Evolutionary conservation across 176 grass and related monocot species (phyloP), one percentile per base, ranked within the genome.

Genomic region (Alopecurus myosuroides): DNA sequence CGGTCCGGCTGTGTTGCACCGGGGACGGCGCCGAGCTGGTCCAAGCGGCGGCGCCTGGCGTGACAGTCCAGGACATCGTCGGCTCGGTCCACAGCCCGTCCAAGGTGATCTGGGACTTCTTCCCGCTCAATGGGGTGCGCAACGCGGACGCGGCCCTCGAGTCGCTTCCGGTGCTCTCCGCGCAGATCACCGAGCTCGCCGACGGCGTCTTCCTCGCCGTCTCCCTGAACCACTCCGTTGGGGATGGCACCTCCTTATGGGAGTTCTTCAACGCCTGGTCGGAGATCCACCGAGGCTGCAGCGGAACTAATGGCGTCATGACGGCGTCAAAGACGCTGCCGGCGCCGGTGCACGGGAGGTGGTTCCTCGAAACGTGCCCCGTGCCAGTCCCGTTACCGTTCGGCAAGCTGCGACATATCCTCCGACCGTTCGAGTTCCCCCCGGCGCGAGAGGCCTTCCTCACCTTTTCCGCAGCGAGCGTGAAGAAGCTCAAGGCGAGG

Each of bases 381-480:
- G 65, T 78, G 19, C 79, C 86, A 4, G 44, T 86, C 49, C 58
- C 65, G 9, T 50, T 89, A 5, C 86, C 74, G 1, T 84, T 83
- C 31, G 2, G 11, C 25, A 83, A 55, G n/a, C 42, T 37, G 9
- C 20, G 48, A 2, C 14, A 86, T 14, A 17, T 79, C 11, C 26
- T 84, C 1, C 56, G 13, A 8, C 73, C 69, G 1, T 26, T 40
- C 4, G 11, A 20, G 34, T 39, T 62, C 14, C 26, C 49, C 1
- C 14, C 40, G 42, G 22, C 86, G 15, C 46, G 19, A 26, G 83
- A 91, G 14, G 70, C 80, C 14, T 68, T 77, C 75, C 84, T 94
- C 81, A 76, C 80, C 7, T 89, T 94, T 75, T 87, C 89, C 0
- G 50, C 37, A 0, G 42, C 31, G 17, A 81, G 82, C 9, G 35